Evolutionary conservation across 2,329 filamentous ascomycete species (phyloP).

Genomic region (Fusarium tuaranense): DNA sequence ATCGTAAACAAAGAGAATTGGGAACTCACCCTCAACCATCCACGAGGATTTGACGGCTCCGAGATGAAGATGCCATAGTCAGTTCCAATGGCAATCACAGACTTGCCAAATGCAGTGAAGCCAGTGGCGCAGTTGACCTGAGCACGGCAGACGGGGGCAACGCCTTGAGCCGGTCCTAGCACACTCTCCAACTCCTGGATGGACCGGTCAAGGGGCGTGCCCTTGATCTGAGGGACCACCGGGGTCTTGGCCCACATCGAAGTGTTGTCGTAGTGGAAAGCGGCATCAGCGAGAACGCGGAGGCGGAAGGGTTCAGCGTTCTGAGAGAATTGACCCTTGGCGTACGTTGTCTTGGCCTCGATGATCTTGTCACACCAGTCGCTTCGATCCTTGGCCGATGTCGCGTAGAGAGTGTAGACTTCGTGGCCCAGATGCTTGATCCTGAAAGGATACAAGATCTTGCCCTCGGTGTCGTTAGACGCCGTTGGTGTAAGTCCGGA

Average conservation of each 20-base stretch:
- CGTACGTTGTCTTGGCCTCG: slow-evolving; percentile 93
- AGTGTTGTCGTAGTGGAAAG: slow-evolving; percentile 82
- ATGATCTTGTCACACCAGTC: slow-evolving; percentile 97
- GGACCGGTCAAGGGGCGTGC: slow-evolving; percentile 90
- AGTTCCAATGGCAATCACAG: slow-evolving; percentile 93
- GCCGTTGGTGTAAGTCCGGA: slow-evolving; percentile 59
- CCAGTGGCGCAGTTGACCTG: slow-evolving; percentile 93
- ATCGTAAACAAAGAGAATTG: neutral
- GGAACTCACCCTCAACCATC: slow-evolving; percentile 83
- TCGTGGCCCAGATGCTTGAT: slow-evolving; percentile 97
- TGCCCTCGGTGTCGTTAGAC: slow-evolving; percentile 79
- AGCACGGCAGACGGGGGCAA: slow-evolving; percentile 83
- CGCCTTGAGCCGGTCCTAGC: slow-evolving; percentile 77
- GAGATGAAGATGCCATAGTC: slow-evolving; percentile 94
- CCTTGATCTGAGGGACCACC: slow-evolving; percentile 79
- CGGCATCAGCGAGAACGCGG: slow-evolving; percentile 90
- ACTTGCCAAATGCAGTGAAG: slow-evolving; percentile 85
- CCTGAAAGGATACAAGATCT: slow-evolving; percentile 91
- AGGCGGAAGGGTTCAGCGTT: slow-evolving; percentile 96
- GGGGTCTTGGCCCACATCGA: slow-evolving; percentile 69
- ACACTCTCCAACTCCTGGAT: slow-evolving; percentile 88
- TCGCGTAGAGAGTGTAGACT: slow-evolving; percentile 90
- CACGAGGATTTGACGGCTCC: slow-evolving; percentile 88
- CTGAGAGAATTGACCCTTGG: slow-evolving; percentile 87
- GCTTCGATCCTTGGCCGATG: slow-evolving; percentile 77